Conservation (phyloP, 2,329 filamentous ascomycete species). For the Trichoderma sp. region DNA sequence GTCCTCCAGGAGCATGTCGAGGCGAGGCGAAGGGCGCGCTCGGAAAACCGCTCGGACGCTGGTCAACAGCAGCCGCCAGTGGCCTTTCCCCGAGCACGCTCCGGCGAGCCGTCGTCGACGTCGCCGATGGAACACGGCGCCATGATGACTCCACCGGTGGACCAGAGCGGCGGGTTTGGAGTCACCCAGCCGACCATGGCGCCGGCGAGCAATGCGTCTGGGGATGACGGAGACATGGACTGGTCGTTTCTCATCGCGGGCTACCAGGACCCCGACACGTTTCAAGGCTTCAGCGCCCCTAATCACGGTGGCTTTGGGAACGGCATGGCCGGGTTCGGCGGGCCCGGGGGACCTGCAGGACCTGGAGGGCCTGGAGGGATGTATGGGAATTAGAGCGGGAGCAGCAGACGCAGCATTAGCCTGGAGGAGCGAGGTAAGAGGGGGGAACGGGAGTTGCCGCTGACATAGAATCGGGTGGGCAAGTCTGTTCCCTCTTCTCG, state of each 20-base stretch:
- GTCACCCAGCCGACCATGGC: slow-evolving; percentile 29
- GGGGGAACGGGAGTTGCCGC: neutral
- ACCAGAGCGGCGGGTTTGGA: slow-evolving; percentile 29
- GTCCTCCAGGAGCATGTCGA: slow-evolving; percentile 51
- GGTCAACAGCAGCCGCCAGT: slow-evolving; percentile 34
- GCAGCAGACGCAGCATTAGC: neutral
- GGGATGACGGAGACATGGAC: slow-evolving; percentile 47
- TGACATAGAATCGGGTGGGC: no score
- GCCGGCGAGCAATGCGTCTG: slow-evolving; percentile 30
- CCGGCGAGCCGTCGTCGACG: slow-evolving; percentile 8
- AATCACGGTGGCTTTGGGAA: slow-evolving; percentile 34
- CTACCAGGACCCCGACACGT: slow-evolving; percentile 42
- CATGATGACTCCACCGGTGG: slow-evolving; percentile 41
- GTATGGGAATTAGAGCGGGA: slow-evolving; percentile 34
- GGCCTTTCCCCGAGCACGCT: slow-evolving; percentile 33
- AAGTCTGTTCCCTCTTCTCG: no score
- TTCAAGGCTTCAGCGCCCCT: slow-evolving; percentile 37
- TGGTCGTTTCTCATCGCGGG: slow-evolving; percentile 53
- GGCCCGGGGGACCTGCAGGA: slow-evolving; percentile 31
- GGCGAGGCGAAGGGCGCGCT: slow-evolving; percentile 38
- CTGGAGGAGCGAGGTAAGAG: neutral
- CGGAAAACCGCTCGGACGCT: slow-evolving; percentile 36
- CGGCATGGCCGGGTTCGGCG: slow-evolving; percentile 30
- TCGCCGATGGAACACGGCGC: slow-evolving; percentile 35
- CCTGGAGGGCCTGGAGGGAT: slow-evolving; percentile 33